Evolutionary conservation across 345 rosid species (phyloP).

Genomic region (Syzygium aromaticum): DNA sequence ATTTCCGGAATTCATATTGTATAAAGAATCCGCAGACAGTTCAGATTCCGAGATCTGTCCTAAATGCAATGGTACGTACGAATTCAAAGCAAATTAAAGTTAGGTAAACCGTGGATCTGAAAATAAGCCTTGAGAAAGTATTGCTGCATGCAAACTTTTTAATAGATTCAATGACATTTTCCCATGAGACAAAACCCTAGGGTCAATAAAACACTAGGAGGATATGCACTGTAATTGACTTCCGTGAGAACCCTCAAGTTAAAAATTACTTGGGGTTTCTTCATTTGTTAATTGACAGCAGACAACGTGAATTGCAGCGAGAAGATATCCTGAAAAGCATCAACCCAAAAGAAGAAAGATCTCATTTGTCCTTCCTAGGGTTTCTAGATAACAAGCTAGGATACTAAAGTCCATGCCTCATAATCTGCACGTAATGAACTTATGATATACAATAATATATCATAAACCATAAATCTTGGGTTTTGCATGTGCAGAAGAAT

Average conservation of each 20-base stretch:
- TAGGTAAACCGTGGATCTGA: not conserved
- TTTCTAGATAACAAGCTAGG: not conserved
- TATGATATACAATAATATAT: not conserved
- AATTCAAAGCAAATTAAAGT: not conserved
- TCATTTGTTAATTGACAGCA: not conserved
- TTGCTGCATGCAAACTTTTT: not conserved
- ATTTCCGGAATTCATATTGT: not conserved
- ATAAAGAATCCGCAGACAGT: not conserved
- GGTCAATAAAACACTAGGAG: not conserved
- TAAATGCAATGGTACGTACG: not conserved
- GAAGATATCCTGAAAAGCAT: not conserved
- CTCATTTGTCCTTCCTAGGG: not conserved
- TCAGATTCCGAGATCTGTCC: not conserved
- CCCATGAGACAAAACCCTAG: not conserved
- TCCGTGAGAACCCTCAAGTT: not conserved
- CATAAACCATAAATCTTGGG: not conserved
- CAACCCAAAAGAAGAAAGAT: not conserved
- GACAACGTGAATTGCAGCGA: not conserved
- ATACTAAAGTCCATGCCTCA: not conserved
- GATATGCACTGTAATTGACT: not conserved
- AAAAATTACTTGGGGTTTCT: not conserved
- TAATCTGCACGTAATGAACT: not conserved
- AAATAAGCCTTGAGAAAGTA: not conserved
- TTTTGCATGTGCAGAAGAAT: slow-evolving; percentile 45
- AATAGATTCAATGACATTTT: not conserved